A percentile compares a stretch with the other conserved stretches of the same genome.
Evolutionary conservation across 2,329 filamentous ascomycete genomes (phyloP).

Genomic region (Penicillium psychrosexuale): DNA sequence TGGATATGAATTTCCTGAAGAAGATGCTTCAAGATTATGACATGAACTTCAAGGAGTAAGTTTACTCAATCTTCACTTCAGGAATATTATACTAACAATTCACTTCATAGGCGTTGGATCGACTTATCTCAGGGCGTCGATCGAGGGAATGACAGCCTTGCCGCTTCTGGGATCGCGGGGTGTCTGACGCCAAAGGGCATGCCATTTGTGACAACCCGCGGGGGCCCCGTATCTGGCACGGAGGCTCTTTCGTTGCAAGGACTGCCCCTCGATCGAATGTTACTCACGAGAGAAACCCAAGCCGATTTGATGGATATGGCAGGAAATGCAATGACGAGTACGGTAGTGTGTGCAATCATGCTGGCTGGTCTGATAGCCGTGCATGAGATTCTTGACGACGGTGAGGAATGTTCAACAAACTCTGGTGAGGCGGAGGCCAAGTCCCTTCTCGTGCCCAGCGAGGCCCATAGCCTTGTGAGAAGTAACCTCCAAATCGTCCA

Average conservation of each 20-base stretch:
- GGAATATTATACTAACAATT: constrained; percentile 1
- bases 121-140: constrained; percentile 74
- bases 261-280: constrained; percentile 60
- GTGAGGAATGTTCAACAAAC: not conserved
- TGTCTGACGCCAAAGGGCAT: constrained; percentile 68
- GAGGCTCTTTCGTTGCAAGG: constrained; percentile 67
- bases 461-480: constrained; percentile 14
- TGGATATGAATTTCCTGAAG: constrained; percentile 61
- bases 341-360: constrained; percentile 65
- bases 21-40: constrained; percentile 54
- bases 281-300: constrained; percentile 62
- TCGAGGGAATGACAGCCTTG: constrained; percentile 47
- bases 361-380: constrained; percentile 55
- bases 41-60: constrained; percentile 54
- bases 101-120: constrained; percentile 41
- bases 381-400: constrained; percentile 29
- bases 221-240: constrained; percentile 58
- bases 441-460: constrained; percentile 6
- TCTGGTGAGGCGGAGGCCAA: constrained; percentile 3
- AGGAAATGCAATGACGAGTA: constrained; percentile 76
- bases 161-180: constrained; percentile 56
- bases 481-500: constrained; percentile 13
- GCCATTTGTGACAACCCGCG: constrained; percentile 59
- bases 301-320: constrained; percentile 65
- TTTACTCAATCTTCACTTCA: not conserved